phyloP scores from a whole-genome alignment of 2,329 filamentous ascomycete genomes.

The Diaporthe nobilis region DNA sequence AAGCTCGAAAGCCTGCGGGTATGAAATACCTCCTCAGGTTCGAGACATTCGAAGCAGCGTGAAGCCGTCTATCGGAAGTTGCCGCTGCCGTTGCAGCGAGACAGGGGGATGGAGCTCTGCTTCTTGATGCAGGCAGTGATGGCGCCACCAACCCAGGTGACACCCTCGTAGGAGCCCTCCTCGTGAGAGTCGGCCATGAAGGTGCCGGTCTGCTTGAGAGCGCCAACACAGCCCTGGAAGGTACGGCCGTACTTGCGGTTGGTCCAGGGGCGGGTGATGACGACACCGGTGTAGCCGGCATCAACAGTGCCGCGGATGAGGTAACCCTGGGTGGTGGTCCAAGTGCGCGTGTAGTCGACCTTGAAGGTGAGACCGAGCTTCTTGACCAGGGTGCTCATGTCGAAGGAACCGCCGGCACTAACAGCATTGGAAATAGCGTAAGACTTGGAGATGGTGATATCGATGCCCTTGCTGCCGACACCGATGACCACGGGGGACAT shows the following conservation, averaged over 20 bases:
- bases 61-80: conserved; percentile 17
- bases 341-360: conserved; percentile 13
- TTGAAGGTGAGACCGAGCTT: conserved; percentile 15
- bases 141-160: conserved; percentile 25
- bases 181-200: conserved; percentile 30
- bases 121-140: conserved; percentile 33
- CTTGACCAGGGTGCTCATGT: not conserved
- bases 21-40: not conserved
- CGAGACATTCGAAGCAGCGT: not conserved
- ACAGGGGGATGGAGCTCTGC: not conserved
- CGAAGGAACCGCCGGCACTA: not conserved
- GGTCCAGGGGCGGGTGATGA: not conserved
- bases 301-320: conserved; percentile 19
- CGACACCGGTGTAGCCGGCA: conserved; percentile 3
- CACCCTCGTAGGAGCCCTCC: conserved; percentile 8
- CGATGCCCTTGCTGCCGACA: not conserved
- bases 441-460: conserved; percentile 21
- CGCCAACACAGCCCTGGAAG: conserved; percentile 9
- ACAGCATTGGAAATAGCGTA: not conserved
- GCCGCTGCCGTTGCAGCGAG: conserved; percentile 28
- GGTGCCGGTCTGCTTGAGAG: conserved; percentile 11
- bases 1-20: not conserved
- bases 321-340: conserved; percentile 14
- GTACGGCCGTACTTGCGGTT: conserved; percentile 18
- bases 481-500: conserved; percentile 34